phyloP scores from a whole-genome alignment of 768 basidiomycete genomes.

The Tylopilus felleus region DNA sequence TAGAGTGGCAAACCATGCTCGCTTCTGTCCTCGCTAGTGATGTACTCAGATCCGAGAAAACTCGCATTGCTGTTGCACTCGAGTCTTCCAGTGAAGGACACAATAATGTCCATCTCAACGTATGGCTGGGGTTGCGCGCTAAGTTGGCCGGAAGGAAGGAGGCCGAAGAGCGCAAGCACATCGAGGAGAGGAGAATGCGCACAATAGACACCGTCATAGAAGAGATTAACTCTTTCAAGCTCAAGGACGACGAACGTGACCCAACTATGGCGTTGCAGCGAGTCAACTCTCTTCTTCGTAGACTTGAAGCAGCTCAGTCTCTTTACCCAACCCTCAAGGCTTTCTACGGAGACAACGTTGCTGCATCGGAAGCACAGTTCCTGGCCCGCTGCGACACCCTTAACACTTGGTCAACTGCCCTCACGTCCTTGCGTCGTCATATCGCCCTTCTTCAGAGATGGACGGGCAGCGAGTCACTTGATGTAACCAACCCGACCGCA shows the following conservation, averaged over 20 bases:
- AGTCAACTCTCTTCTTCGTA: constrained; percentile 63
- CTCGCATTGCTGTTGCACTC: constrained; percentile 79
- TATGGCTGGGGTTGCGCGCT: constrained; percentile 91
- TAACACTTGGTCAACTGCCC: constrained; percentile 89
- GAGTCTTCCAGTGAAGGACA: constrained; percentile 68
- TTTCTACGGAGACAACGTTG: constrained; percentile 73
- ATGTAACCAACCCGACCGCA: constrained; percentile 79
- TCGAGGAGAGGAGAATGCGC: constrained; percentile 81
- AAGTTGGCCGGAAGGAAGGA: constrained; percentile 75
- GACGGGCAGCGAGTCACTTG: constrained; percentile 91
- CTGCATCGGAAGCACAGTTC: constrained; percentile 62
- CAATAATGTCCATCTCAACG: constrained; percentile 60
- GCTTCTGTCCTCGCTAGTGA: constrained; percentile 92
- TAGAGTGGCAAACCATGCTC: constrained; percentile 96
- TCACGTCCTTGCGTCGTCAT: constrained; percentile 79
- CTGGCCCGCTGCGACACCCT: constrained; percentile 85
- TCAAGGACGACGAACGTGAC: constrained; percentile 39
- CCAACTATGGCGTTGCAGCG: constrained; percentile 51
- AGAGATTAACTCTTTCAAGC: constrained; percentile 76
- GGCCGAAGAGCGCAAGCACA: constrained; percentile 73
- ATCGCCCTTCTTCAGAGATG: constrained; percentile 80
- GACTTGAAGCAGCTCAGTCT: constrained; percentile 78
- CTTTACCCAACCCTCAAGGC: constrained; percentile 84
- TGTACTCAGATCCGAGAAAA: constrained; percentile 92
- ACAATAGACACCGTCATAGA: constrained; percentile 81